A percentile compares a stretch with the other conserved stretches of the same genome.
These are phyloP conservation scores for Hondaea fermentalgiana DNA, from an alignment of 108 stramenopile genomes.

Conservation along the genomic window DNA sequence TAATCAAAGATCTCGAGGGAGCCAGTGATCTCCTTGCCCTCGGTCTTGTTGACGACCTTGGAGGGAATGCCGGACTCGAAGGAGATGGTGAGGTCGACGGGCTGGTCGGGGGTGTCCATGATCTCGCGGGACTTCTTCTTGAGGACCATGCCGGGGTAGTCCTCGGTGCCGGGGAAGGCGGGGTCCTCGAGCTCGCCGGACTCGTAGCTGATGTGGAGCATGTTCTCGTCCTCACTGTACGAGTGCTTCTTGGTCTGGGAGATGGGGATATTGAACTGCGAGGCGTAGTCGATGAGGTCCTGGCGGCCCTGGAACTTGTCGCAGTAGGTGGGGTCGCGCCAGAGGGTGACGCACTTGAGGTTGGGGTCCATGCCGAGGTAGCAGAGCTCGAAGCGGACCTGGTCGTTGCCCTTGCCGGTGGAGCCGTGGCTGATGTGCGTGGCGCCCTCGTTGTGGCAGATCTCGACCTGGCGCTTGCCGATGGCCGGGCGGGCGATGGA, in stretches of 20 bases:
- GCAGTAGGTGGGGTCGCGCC: slow-evolving; percentile 74
- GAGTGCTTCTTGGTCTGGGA: slow-evolving; percentile 65
- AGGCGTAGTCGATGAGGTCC: slow-evolving; percentile 90
- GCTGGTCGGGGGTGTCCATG: slow-evolving; percentile 70
- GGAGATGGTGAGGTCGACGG: slow-evolving; percentile 67
- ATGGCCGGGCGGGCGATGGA: slow-evolving; percentile 97
- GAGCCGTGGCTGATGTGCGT: slow-evolving; percentile 88
- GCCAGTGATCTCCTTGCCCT: slow-evolving; percentile 73
- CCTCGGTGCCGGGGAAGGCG: neutral
- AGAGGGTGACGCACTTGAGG: slow-evolving; percentile 89
- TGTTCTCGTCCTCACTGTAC: slow-evolving; percentile 95
- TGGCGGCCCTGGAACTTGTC: slow-evolving; percentile 59
- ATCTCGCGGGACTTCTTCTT: slow-evolving; percentile 56
- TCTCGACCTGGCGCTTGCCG: slow-evolving; percentile 94
- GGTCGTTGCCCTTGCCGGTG: slow-evolving; percentile 99
- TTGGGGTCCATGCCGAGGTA: slow-evolving; percentile 86
- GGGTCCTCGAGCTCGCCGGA: slow-evolving; percentile 78
- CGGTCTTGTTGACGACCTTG: slow-evolving; percentile 80
- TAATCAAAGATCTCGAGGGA: slow-evolving; percentile 87
- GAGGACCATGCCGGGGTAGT: slow-evolving; percentile 23
- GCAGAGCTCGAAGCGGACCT: slow-evolving; percentile 99
- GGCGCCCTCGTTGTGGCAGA: slow-evolving; percentile 66
- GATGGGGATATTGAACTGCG: slow-evolving; percentile 87
- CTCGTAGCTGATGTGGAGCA: slow-evolving; percentile 97
- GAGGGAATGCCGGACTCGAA: slow-evolving; percentile 84